Conservation (phyloP, 345 rosid species). For the Dovyalis caffra region DNA sequence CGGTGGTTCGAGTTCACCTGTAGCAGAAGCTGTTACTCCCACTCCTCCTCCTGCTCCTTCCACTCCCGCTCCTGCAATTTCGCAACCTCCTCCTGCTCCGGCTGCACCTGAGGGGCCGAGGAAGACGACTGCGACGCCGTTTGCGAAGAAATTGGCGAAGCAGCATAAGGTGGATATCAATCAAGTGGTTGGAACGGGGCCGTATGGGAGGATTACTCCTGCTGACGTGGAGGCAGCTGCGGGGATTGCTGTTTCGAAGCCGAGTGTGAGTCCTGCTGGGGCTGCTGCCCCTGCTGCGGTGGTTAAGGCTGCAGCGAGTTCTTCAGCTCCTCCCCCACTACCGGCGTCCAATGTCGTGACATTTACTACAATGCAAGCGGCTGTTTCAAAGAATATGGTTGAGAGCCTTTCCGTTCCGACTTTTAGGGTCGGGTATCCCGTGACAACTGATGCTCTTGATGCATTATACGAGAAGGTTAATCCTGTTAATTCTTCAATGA, state of each 20-base stretch:
- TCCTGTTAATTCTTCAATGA: not conserved
- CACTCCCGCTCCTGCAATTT: constrained; percentile 47
- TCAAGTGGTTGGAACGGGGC: constrained; percentile 72
- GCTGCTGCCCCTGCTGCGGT: constrained; percentile 28
- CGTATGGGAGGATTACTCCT: constrained; percentile 73
- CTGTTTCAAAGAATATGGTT: constrained; percentile 83
- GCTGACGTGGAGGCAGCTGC: constrained; percentile 79
- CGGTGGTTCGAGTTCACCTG: constrained; percentile 31
- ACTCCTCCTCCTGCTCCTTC: constrained; percentile 38
- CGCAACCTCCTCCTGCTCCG: constrained; percentile 46
- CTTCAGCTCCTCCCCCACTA: constrained; percentile 42
- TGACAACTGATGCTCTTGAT: constrained; percentile 76
- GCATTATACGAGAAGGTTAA: constrained; percentile 77
- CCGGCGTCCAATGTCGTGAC: constrained; percentile 81
- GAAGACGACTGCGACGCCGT: constrained; percentile 69
- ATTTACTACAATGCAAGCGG: constrained; percentile 85
- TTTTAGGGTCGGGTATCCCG: constrained; percentile 90
- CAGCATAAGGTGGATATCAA: constrained; percentile 61
- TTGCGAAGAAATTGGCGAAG: constrained; percentile 86
- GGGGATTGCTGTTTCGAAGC: constrained; percentile 59
- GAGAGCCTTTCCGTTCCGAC: constrained; percentile 85
- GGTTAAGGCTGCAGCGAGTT: constrained; percentile 34
- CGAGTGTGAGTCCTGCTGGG: constrained; percentile 26
- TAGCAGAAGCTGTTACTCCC: constrained; percentile 17
- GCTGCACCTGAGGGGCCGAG: constrained; percentile 48